These are phyloP conservation scores for Sechiopsis laciniata DNA, from an alignment of 306 rosid species.

Conservation along the genomic window DNA sequence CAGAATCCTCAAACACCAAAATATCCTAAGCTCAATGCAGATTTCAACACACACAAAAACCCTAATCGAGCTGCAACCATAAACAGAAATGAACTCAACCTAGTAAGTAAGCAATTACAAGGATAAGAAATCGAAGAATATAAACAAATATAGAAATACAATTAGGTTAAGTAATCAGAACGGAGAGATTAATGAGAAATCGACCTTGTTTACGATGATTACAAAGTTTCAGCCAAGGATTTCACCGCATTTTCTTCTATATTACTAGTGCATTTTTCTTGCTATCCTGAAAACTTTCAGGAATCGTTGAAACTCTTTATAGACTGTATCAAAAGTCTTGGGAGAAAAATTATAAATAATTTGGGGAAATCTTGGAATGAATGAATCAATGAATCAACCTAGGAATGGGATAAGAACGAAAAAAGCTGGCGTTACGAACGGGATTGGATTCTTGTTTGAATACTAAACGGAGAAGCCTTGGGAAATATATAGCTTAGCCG, in stretches of 20 bases:
- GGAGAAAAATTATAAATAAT: neutral
- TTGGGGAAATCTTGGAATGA: conserved; percentile 12
- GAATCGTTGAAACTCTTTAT: neutral
- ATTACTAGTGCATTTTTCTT: conserved; percentile 7
- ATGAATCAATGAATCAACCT: neutral
- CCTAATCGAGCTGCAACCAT: neutral
- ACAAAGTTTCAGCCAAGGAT: conserved; percentile 13
- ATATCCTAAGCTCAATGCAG: neutral
- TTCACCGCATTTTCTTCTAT: conserved; percentile 2
- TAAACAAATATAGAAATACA: conserved; percentile 8
- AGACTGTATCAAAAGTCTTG: conserved; percentile 5
- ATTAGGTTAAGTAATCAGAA: neutral
- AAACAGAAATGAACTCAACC: neutral
- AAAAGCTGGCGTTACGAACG: conserved; percentile 2
- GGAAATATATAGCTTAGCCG: neutral
- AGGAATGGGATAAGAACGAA: conserved; percentile 17
- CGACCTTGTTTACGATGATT: conserved; percentile 19
- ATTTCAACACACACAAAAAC: neutral
- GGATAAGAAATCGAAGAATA: neutral
- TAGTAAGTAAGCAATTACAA: neutral
- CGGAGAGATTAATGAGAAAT: conserved; percentile 21
- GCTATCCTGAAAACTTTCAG: neutral
- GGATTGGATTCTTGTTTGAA: neutral
- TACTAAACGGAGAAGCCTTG: neutral
- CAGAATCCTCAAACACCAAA: no score